Conservation (phyloP, 2,329 filamentous ascomycete species). For the Ophiosphaerella narmari region DNA sequence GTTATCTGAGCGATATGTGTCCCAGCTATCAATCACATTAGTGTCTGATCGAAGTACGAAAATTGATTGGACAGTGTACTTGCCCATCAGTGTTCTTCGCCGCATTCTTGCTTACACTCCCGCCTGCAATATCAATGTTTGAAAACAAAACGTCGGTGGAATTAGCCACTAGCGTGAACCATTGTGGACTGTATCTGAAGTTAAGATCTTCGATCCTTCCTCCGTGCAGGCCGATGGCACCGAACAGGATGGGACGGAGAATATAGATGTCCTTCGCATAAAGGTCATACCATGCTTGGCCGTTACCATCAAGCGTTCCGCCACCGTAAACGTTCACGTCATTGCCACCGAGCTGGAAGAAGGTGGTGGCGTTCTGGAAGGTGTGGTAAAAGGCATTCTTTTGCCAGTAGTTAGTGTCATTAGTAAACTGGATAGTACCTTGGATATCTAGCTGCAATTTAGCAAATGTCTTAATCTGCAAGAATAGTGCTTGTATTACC, state of each 20-base stretch:
- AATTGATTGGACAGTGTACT: conserved; percentile 16
- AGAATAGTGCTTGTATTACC: conserved; percentile 41
- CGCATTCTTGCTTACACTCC: conserved; percentile 55
- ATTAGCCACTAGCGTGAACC: conserved; percentile 70
- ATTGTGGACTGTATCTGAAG: conserved; percentile 64
- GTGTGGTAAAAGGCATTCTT: conserved; percentile 65
- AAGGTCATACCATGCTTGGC: conserved; percentile 67
- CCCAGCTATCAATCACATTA: conserved; percentile 47
- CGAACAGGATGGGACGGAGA: conserved; percentile 63
- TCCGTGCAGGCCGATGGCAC: conserved; percentile 61
- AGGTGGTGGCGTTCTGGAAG: conserved; percentile 70
- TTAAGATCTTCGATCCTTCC: conserved; percentile 64
- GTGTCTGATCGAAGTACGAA: no score
- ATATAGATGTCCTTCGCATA: conserved; percentile 63
- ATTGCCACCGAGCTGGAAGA: conserved; percentile 69
- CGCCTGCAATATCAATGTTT: conserved; percentile 64
- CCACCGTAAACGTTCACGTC: conserved; percentile 72
- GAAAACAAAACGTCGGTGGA: conserved; percentile 67
- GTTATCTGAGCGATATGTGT: conserved; percentile 64
- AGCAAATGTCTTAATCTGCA: background rate
- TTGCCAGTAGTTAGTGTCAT: conserved; percentile 72
- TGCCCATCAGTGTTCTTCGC: conserved; percentile 68
- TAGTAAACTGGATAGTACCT: conserved; percentile 65
- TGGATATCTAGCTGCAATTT: conserved; percentile 54
- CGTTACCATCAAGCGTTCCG: conserved; percentile 66